Base-by-base conservation (phyloP, 2,329 filamentous ascomycete species). In the Exutisphaerella laricina region DNA sequence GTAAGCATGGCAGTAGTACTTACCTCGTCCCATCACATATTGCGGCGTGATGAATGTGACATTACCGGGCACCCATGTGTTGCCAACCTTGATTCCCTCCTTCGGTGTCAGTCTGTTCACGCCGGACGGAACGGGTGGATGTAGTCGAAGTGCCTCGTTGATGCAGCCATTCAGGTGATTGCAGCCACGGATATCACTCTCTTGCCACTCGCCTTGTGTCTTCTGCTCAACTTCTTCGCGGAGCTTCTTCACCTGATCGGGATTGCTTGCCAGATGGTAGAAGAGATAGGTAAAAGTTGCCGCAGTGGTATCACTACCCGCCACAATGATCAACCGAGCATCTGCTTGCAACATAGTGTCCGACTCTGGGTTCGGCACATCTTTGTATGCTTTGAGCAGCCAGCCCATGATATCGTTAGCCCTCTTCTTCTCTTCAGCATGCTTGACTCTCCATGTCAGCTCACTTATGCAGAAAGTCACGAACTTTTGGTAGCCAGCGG, bases 301-400 rank as follows among this genome's bases (percentile, higher is more conserved):
- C 4, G 68, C 60, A 0, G 67, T 70, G 3, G 70, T 73, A 46
- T 73, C 70, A 25, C 63, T 67, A 4, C 66, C 65, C 9, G 66
- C 66, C n/a, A 67, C 58, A 20, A 69, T 65, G 35, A 68, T 58
- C 22, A 62, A 39, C 10, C 57, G 48, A 16, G 56, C 51, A 41
- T 62, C 59, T 4, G 54, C 58, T 32, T 57, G 57, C 39, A 62
- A 35, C 55, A 58, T 52, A 2, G 51, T 34, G 23, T 62, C 59
- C n/a, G 48, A 40, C 35, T 59, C 55, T 20, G 58, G 58, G 16
- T 56, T 43, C 2, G 54, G 43, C 4, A 59, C 46, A 26, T 54
- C 54, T 30, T 55, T 50, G 47, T 61, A 60, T 1, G 59, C 56
- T 37, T 57, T 57, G 16, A 65, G 39, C 4, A 65, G 33, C 58